Percentiles rank a stretch among this genome's conserved stretches.
phyloP scores from a whole-genome alignment of 139 green algal genomes.

The Spirogloea muscicola region DNA sequence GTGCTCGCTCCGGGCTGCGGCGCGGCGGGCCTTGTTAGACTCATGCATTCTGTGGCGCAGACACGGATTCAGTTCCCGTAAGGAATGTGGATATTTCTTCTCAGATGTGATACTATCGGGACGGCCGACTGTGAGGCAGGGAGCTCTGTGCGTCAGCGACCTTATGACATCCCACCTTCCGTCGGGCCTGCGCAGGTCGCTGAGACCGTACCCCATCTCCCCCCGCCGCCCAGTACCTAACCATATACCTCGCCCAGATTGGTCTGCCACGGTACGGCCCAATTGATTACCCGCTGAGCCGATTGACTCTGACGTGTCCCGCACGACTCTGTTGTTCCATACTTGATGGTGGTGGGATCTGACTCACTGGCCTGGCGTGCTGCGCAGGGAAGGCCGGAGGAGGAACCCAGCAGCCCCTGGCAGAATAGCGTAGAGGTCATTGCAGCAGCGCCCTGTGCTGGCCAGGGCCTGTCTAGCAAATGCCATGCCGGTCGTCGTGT shows the following conservation, averaged over 20 bases:
- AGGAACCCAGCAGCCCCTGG: conserved; percentile 72
- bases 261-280: conserved; percentile 33
- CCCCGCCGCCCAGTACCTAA: conserved; percentile 62
- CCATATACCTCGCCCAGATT: conserved; percentile 46
- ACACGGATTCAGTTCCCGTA: too few relatives aligned
- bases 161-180: too few relatives aligned
- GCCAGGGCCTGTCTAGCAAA: background rate
- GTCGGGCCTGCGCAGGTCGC: conserved; percentile 42
- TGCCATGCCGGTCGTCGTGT: background rate
- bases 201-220: conserved; percentile 73
- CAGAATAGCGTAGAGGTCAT: conserved; percentile 56
- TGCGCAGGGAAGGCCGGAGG: conserved; percentile 55
- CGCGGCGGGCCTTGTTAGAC: too few relatives aligned
- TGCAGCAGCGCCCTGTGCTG: background rate
- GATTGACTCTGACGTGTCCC: background rate
- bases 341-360: background rate
- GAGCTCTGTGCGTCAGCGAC: too few relatives aligned
- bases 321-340: background rate
- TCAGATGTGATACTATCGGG: too few relatives aligned
- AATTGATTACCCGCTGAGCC: background rate
- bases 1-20: too few relatives aligned
- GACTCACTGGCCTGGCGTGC: background rate
- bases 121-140: too few relatives aligned
- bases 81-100: too few relatives aligned
- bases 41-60: too few relatives aligned